These are phyloP conservation scores for Colletotrichum higginsianum DNA, from an alignment of 2,329 filamentous ascomycete genomes.

Conservation along the genomic window DNA sequence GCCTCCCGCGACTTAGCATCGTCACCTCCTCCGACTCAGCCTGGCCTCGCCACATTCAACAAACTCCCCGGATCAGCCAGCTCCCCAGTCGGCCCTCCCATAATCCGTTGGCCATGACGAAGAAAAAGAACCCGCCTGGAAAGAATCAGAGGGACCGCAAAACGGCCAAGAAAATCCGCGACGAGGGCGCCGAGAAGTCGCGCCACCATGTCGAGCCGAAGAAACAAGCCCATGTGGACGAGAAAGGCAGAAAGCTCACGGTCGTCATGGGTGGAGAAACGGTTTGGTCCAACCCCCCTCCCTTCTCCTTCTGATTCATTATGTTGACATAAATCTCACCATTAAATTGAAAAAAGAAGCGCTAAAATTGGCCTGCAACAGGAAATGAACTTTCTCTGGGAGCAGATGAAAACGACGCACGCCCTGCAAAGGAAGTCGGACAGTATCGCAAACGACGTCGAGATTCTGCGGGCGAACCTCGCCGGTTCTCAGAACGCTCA, in stretches of 20 bases:
- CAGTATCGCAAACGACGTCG: background rate
- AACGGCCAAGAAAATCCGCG: no score
- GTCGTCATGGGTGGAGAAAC: conserved; percentile 5
- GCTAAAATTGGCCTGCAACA: background rate
- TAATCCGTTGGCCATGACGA: background rate
- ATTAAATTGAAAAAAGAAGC: fast-evolving
- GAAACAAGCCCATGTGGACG: background rate
- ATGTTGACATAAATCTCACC: no score
- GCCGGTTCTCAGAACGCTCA: no score
- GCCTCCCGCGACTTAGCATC: no score
- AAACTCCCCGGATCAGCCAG: no score
- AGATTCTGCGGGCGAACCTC: no score
- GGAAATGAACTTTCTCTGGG: conserved; percentile 1
- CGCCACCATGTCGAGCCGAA: no score
- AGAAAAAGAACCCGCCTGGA: background rate
- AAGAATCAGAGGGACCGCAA: background rate
- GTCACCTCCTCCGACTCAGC: background rate
- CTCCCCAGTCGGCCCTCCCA: background rate
- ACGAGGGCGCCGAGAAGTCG: background rate
- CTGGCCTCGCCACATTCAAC: no score
- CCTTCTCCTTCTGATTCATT: no score
- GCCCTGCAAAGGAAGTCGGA: background rate
- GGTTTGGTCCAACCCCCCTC: background rate
- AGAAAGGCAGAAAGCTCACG: conserved; percentile 2
- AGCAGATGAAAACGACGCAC: background rate